Conservation (phyloP, 305 asterid species). For the Andrographis paniculata region DNA sequence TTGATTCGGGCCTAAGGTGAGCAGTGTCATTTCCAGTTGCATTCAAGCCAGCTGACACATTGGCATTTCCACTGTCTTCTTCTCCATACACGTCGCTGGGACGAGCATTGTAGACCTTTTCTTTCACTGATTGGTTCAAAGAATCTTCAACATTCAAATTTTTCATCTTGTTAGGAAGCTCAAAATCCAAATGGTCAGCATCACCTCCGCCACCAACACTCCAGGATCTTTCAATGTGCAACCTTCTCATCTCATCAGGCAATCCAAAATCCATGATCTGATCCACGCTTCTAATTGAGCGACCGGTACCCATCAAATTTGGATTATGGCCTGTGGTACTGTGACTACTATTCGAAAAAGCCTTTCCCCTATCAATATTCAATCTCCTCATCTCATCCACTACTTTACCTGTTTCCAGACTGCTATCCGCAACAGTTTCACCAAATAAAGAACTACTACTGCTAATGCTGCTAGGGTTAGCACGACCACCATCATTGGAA, state of each 20-base stretch:
- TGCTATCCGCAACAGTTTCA: slow-evolving; percentile 21
- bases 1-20: slow-evolving; percentile 14
- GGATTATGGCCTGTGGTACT: slow-evolving; percentile 14
- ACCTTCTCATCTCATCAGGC: slow-evolving; percentile 52
- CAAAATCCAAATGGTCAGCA: no score
- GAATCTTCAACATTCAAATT: slow-evolving; percentile 29
- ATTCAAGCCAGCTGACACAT: slow-evolving; percentile 14
- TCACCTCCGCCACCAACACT: no score
- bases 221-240: slow-evolving; percentile 42
- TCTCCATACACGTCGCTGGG: slow-evolving; percentile 15
- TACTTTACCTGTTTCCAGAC: slow-evolving; percentile 28
- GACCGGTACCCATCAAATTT: slow-evolving; percentile 24
- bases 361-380: slow-evolving; percentile 33
- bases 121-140: slow-evolving; percentile 13
- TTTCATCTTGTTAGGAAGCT: slow-evolving; percentile 23
- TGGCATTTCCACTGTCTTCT: slow-evolving; percentile 15
- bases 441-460: slow-evolving; percentile 16
- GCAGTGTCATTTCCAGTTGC: slow-evolving; percentile 20
- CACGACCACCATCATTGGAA: slow-evolving; percentile 21
- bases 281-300: slow-evolving; percentile 24
- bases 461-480: slow-evolving; percentile 1
- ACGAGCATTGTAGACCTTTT: slow-evolving; percentile 23
- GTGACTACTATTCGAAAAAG: slow-evolving; percentile 16
- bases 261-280: slow-evolving; percentile 39
- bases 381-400: slow-evolving; percentile 45